A percentile compares a stretch with the other conserved stretches of the same genome.
phyloP scores from a whole-genome alignment of 768 basidiomycete species.

The Suillus placidus region DNA sequence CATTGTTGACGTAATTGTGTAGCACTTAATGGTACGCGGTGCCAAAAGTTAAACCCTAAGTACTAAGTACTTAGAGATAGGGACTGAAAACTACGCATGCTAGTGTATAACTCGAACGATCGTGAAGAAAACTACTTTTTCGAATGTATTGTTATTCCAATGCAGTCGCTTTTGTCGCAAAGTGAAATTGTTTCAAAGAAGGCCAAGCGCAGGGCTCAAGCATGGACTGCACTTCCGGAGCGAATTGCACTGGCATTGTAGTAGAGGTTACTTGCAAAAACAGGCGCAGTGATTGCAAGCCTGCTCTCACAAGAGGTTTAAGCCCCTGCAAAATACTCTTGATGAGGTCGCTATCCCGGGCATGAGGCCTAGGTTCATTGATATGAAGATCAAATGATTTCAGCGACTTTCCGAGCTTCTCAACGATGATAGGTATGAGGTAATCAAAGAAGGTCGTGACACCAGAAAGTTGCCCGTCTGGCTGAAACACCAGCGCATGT shows the following conservation, averaged over 20 bases:
- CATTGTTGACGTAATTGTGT: not conserved
- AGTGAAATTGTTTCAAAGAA: constrained; percentile 10
- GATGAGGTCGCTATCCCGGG: constrained; percentile 1
- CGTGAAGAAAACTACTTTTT: not conserved
- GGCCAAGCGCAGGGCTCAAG: constrained; percentile 12
- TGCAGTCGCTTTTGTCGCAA: not conserved
- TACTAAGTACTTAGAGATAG: not conserved
- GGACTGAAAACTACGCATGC: not conserved
- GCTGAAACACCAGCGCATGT: constrained; percentile 6
- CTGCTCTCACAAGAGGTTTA: constrained; percentile 5
- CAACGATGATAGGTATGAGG: constrained; percentile 2
- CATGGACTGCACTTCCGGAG: constrained; percentile 2
- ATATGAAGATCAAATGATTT: constrained; percentile 12
- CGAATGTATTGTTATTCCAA: not conserved
- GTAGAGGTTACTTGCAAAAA: not conserved
- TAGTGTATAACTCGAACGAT: not conserved
- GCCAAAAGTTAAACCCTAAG: not conserved
- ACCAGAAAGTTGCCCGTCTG: constrained; percentile 2
- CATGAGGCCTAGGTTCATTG: not conserved
- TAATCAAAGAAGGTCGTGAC: not conserved
- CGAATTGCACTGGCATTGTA: not conserved
- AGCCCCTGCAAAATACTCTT: constrained; percentile 1
- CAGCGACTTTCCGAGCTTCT: constrained; percentile 5
- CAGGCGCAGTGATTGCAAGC: constrained; percentile 8
- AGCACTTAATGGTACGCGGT: not conserved